These are phyloP conservation scores for Ogataea siamensis DNA, from an alignment of 805 yeast genomes.

Conservation along the genomic window DNA sequence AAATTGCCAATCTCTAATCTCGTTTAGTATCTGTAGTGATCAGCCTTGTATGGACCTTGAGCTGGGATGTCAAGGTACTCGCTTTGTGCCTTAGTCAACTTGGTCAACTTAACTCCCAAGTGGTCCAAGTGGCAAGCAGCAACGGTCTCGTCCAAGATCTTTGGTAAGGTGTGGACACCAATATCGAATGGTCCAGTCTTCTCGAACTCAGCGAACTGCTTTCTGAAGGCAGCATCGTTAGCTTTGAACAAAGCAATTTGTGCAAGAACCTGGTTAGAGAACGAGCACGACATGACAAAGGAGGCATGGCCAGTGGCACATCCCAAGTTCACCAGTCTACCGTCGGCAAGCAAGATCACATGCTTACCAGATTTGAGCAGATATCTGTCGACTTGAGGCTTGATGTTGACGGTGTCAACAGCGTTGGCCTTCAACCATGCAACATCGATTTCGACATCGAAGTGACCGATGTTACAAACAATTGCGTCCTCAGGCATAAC, in stretches of 20 bases:
- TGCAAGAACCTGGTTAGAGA: slow-evolving; percentile 99
- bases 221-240: slow-evolving; percentile 74
- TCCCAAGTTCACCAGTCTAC: slow-evolving; percentile 98
- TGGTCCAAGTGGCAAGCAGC: slow-evolving; percentile 95
- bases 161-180: slow-evolving; percentile 96
- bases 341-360: slow-evolving; percentile 94
- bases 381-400: slow-evolving; percentile 99
- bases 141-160: slow-evolving; percentile 97
- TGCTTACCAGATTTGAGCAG: slow-evolving; percentile 86
- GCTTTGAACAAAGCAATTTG: slow-evolving; percentile 97
- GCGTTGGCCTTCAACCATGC: slow-evolving; percentile 98
- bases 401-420: slow-evolving; percentile 89
- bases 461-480: slow-evolving; percentile 99
- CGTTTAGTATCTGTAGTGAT: slow-evolving; percentile 90
- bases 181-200: slow-evolving; percentile 86
- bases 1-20: slow-evolving; percentile 10
- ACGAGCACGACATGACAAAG: slow-evolving; percentile 98
- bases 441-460: slow-evolving; percentile 98
- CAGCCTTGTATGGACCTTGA: slow-evolving; percentile 98
- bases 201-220: slow-evolving; percentile 81
- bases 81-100: slow-evolving; percentile 76
- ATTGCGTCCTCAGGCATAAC: slow-evolving; percentile 99
- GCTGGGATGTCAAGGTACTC: slow-evolving; percentile 90
- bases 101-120: slow-evolving; percentile 85
- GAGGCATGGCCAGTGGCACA: slow-evolving; percentile 99